phyloP scores from a whole-genome alignment of 495 filamentous ascomycete genomes.

The Neurospora cerealis region DNA sequence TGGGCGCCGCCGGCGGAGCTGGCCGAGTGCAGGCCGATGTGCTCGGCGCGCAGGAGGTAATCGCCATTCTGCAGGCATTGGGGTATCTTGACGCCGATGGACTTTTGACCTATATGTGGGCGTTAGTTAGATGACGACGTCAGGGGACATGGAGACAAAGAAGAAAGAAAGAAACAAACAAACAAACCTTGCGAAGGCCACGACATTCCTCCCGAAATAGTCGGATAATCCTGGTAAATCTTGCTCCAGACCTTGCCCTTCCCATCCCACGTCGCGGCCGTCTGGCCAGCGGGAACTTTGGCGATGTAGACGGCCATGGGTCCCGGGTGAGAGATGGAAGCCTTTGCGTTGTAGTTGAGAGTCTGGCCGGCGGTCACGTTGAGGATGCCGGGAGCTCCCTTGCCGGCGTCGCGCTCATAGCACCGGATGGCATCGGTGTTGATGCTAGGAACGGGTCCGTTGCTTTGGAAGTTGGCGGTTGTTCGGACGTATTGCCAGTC shows the following conservation, averaged over 20 bases:
- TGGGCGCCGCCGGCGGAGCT: slow-evolving; percentile 36
- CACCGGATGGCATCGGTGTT: slow-evolving; percentile 37
- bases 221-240: slow-evolving; percentile 39
- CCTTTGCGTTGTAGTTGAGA: slow-evolving; percentile 34
- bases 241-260: slow-evolving; percentile 43
- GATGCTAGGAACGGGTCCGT: slow-evolving; percentile 42
- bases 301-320: slow-evolving; percentile 45
- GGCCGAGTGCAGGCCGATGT: slow-evolving; percentile 44
- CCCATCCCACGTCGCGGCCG: slow-evolving; percentile 37
- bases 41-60: slow-evolving; percentile 51
- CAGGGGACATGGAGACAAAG: too few relatives aligned
- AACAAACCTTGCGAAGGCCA: slow-evolving; percentile 36
- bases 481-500: slow-evolving; percentile 42
- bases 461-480: slow-evolving; percentile 41
- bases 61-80: slow-evolving; percentile 40
- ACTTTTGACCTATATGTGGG: slow-evolving; percentile 9
- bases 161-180: neutral
- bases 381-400: slow-evolving; percentile 24
- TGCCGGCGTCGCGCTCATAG: slow-evolving; percentile 37
- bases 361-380: slow-evolving; percentile 36
- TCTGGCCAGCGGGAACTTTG: slow-evolving; percentile 38
- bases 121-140: neutral
- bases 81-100: slow-evolving; percentile 38
- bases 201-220: slow-evolving; percentile 22
- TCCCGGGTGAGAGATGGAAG: slow-evolving; percentile 40